Conservation (phyloP, 805 yeast species). For the Suhomyces xylopsoci region DNA sequence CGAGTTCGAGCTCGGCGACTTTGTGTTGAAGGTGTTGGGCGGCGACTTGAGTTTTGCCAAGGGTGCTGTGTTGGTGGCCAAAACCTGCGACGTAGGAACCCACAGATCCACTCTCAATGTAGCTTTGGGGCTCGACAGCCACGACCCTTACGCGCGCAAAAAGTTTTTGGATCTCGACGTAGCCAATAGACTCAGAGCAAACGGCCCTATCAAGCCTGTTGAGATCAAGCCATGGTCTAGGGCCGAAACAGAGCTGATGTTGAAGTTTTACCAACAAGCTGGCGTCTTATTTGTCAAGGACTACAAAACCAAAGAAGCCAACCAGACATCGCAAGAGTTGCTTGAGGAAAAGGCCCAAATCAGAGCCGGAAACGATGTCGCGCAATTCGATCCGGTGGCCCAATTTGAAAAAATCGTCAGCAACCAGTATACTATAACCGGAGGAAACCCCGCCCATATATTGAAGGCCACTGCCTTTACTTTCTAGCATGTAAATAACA, state of each 20-base stretch:
- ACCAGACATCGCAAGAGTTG: constrained; percentile 10
- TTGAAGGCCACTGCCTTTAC: constrained; percentile 29
- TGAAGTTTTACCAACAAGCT: constrained; percentile 28
- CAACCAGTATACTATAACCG: constrained; percentile 29
- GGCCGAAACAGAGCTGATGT: constrained; percentile 27
- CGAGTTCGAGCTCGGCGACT: constrained; percentile 61
- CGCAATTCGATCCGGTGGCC: constrained; percentile 17
- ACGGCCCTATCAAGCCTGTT: constrained; percentile 31
- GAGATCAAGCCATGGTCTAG: constrained; percentile 27
- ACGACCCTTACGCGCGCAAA: constrained; percentile 54
- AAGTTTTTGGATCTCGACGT: constrained; percentile 53
- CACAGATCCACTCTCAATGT: constrained; percentile 51
- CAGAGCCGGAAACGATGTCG: constrained; percentile 11
- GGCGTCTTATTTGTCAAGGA: constrained; percentile 35
- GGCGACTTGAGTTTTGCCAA: constrained; percentile 52
- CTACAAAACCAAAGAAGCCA: constrained; percentile 26
- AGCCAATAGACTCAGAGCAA: constrained; percentile 44
- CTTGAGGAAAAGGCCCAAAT: constrained; percentile 13
- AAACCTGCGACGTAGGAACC: constrained; percentile 52
- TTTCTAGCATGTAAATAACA: constrained; percentile 15
- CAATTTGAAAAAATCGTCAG: constrained; percentile 30
- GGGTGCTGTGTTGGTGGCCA: constrained; percentile 67
- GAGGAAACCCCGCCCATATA: constrained; percentile 40
- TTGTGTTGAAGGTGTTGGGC: constrained; percentile 50
- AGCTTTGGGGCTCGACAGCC: constrained; percentile 51